Evolutionary conservation across 352 stramenopile species (phyloP).

Genomic region (Globisporangium emineosum): DNA sequence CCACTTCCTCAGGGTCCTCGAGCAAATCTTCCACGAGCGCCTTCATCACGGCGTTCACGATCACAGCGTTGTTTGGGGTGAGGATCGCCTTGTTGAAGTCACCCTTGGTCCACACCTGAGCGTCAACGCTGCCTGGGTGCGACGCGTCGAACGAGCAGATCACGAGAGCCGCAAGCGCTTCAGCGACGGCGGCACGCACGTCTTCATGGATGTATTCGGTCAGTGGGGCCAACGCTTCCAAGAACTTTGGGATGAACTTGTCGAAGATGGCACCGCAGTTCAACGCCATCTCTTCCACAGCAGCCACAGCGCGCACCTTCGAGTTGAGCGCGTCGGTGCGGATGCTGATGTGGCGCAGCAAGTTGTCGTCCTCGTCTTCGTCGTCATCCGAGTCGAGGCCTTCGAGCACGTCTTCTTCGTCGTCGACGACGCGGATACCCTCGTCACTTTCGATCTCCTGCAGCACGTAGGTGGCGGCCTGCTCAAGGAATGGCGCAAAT

Average conservation of each 20-base stretch:
- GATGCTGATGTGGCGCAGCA: slow-evolving; percentile 82
- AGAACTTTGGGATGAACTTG: slow-evolving; percentile 79
- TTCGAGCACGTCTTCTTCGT: slow-evolving; percentile 70
- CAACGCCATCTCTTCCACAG: slow-evolving; percentile 81
- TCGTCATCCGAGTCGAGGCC: slow-evolving; percentile 80
- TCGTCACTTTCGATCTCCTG: slow-evolving; percentile 75
- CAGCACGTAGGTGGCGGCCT: slow-evolving; percentile 68
- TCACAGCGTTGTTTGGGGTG: slow-evolving; percentile 72
- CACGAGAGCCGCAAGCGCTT: slow-evolving; percentile 74
- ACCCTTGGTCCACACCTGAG: slow-evolving; percentile 81
- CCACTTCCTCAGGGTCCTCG: slow-evolving; percentile 72
- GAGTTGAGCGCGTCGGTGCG: slow-evolving; percentile 83
- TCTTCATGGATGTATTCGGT: slow-evolving; percentile 89
- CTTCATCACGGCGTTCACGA: slow-evolving; percentile 79
- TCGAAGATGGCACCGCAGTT: slow-evolving; percentile 82
- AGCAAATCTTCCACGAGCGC: slow-evolving; percentile 73
- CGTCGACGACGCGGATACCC: slow-evolving; percentile 64
- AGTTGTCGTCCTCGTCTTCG: slow-evolving; percentile 61
- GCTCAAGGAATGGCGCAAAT: slow-evolving; percentile 92
- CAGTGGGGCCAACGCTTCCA: slow-evolving; percentile 72
- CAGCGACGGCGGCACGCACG: slow-evolving; percentile 73
- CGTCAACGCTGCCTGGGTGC: slow-evolving; percentile 74
- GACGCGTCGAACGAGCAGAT: slow-evolving; percentile 85
- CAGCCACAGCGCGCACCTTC: slow-evolving; percentile 77
- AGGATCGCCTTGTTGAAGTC: slow-evolving; percentile 80